Evolutionary conservation across 139 green algal species (phyloP), one percentile per base, ranked within the genome.

Genomic region (Chlorella ohadii): DNA sequence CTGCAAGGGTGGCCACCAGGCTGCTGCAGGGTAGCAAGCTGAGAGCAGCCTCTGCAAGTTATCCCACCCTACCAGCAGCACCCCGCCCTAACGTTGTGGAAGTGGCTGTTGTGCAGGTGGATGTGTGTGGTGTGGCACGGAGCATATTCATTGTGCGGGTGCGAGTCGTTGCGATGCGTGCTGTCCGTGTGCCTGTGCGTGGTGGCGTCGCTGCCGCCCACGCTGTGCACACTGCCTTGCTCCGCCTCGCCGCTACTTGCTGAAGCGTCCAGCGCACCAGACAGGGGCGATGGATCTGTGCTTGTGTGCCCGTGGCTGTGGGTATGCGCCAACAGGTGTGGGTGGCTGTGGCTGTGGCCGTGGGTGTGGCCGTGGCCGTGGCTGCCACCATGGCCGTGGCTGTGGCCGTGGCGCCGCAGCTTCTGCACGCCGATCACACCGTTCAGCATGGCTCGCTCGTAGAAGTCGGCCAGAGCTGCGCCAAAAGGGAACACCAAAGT

Each of bases 371-470:
- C 55, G 57, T 79, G 56, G 23, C 25, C 16, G 63, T 80, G 66
- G 19, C 17, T 31, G 51, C 78, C 71, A 16, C 7, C 0, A 68
- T 87, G 57, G 9, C 38, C 2, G 72, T 74, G 61, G 4, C 39
- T 3, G 36, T 74, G 33, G 51, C 51, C 15, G 82, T 12, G 15
- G 17, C 33, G 36, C 22, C 79, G 85, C 77, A 83, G 82, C 63
- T 89, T 78, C 70, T 90, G 87, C 16, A 85, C 84, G 33, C 89
- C 89, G 0, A 92, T 75, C 15, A 91, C 67, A 16, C 81, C 90
- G 57, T 93, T 93, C 0, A 79, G 41, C 1, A 78, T 59, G 36
- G 41, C 71, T 1, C 71, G 44, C n/a, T 66, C 72, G 72, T 65
- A 79, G 31, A 79, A 79, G n/a, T 65, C 72, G 19, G 89, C 84